These are phyloP conservation scores for Psilocybe cyanescens DNA, from an alignment of 768 basidiomycete species.

Conservation along the genomic window DNA sequence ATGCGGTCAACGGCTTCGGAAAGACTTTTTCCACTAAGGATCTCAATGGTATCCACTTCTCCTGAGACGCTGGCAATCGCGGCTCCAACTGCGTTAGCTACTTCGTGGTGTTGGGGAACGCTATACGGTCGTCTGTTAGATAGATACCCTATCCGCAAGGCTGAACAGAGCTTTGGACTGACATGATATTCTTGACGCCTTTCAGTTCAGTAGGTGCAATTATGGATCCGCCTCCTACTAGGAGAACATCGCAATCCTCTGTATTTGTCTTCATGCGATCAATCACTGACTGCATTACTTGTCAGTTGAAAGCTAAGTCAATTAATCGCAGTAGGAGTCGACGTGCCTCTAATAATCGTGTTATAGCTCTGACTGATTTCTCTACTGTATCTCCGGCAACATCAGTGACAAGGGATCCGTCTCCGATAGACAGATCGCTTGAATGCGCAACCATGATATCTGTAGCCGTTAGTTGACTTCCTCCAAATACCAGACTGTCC, in stretches of 20 bases:
- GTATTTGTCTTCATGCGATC: constrained; percentile 71
- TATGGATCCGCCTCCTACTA: constrained; percentile 71
- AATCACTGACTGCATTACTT: constrained; percentile 44
- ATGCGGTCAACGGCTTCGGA: constrained; percentile 33
- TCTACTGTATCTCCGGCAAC: constrained; percentile 17
- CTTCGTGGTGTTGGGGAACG: constrained; percentile 39
- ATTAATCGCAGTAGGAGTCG: not conserved
- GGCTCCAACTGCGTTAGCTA: constrained; percentile 68
- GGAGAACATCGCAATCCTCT: constrained; percentile 56
- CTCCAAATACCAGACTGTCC: constrained; percentile 60
- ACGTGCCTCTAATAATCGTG: constrained; percentile 29
- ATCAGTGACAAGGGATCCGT: constrained; percentile 15
- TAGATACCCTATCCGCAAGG: not conserved
- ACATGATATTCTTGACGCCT: constrained; percentile 50
- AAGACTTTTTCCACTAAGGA: constrained; percentile 35
- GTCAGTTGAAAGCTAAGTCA: not conserved
- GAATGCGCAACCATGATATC: constrained; percentile 51
- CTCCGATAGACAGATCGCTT: constrained; percentile 22
- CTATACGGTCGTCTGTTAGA: constrained; percentile 13
- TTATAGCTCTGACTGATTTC: constrained; percentile 20
- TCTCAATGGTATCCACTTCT: constrained; percentile 48
- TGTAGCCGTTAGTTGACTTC: constrained; percentile 59
- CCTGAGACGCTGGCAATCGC: constrained; percentile 49
- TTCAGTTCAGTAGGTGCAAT: constrained; percentile 52
- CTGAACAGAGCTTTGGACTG: not conserved